Base-by-base conservation (phyloP, 2,329 filamentous ascomycete species). In the Fonsecaea monophora region DNA sequence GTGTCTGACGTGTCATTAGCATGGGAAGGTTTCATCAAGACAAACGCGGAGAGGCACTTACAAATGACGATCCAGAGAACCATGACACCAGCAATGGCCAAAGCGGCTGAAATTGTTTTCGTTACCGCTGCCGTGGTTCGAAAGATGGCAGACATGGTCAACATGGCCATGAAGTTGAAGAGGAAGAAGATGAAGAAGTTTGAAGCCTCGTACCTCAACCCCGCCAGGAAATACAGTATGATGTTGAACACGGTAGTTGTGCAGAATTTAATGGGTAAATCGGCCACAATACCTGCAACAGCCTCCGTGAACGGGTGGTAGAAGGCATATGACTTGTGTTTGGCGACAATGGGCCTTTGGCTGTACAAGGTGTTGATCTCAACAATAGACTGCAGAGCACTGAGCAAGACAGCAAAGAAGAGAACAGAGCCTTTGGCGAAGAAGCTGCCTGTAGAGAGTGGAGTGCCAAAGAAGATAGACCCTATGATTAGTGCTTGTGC, bases 391-490 rank as follows among this genome's bases (percentile, higher is more conserved):
- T 90, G 73, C 3, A 91, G 75, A 64, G 83, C 81, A 73, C 89
- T 88, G 75, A 85, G 88, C 0, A 91, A 78, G 0, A 90, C 78
- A 0, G 87, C 80, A 57, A 90, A 84, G 80, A 91, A 91, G 4
- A 89, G 77, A 0, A 87, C 85, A 57, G 88, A 89, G 0, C 83
- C 82, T 73, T 90, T 90, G 71, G 85, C 74, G 74, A 91, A 91
- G 0, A 91, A 76, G 12, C 88, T 88, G 0, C 77, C 81, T 0
- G 86, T 86, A 56, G 84, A 86, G 30, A 78, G 67, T 0, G 88
- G 84, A 0, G 87, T 85, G 60, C 87, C 82, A 76, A 90, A 91
- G 77, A 91, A 91, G 2, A 91, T 80, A 0, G 87, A 90, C 4
- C 89, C 89, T 1, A 84, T 81, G 64, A 91, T 85, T 5, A 91